These are phyloP conservation scores for Trichocladium antarcticum DNA, from an alignment of 495 filamentous ascomycete genomes.

Conservation along the genomic window DNA sequence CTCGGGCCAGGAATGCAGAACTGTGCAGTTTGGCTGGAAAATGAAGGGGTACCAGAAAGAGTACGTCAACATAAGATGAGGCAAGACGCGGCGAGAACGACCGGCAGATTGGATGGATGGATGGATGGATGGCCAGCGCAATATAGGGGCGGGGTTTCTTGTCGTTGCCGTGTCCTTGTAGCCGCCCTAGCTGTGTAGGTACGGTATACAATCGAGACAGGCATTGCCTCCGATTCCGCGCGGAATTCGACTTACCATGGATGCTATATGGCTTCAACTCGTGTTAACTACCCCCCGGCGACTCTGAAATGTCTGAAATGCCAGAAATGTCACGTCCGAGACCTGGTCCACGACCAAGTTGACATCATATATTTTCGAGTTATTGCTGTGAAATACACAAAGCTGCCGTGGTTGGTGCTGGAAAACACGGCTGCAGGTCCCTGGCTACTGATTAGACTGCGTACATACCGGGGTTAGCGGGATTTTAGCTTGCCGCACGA, in stretches of 20 bases:
- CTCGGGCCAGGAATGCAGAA: too few species aligned
- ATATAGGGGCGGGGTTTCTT: constrained; percentile 2
- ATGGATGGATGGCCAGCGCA: neutral
- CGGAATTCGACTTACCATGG: too few species aligned
- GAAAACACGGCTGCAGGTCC: neutral
- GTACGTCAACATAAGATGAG: neutral
- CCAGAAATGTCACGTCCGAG: too few species aligned
- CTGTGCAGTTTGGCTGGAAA: too few species aligned
- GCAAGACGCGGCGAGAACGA: neutral
- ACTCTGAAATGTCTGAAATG: too few species aligned
- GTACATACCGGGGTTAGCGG: neutral
- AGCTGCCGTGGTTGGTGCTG: neutral
- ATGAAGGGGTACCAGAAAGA: too few species aligned
- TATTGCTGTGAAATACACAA: too few species aligned
- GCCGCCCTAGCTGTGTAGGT: neutral
- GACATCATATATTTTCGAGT: too few species aligned
- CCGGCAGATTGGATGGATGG: neutral
- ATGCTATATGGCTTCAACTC: too few species aligned
- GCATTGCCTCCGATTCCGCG: neutral
- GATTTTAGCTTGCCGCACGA: neutral
- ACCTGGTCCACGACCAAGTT: too few species aligned
- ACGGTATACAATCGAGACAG: neutral
- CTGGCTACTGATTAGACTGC: neutral
- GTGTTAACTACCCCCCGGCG: too few species aligned
- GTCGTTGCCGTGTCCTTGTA: neutral